phyloP scores from a whole-genome alignment of 2,329 filamentous ascomycete genomes.

The Mariannaea elegans region DNA sequence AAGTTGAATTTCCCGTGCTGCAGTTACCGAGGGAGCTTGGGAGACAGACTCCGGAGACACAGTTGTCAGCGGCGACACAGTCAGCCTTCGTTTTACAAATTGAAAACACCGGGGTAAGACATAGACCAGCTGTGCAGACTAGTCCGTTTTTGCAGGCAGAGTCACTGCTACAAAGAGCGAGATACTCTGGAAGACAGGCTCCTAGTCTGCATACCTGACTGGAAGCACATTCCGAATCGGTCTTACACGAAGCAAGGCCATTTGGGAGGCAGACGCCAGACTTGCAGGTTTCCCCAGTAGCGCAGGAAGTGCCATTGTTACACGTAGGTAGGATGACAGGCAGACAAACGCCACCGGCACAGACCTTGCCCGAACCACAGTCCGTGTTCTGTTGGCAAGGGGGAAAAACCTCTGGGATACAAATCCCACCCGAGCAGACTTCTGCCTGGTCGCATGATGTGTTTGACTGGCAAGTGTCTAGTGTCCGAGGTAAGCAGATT shows the following conservation, averaged over 20 bases:
- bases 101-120: constrained; percentile 2
- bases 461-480: constrained; percentile 1
- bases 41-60: constrained; percentile 12
- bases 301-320: not conserved
- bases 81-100: constrained; percentile 1
- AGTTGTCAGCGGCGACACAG: constrained; percentile 9
- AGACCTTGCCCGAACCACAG: constrained; percentile 5
- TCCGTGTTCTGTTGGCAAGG: constrained; percentile 1
- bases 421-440: constrained; percentile 11
- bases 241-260: not conserved
- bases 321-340: constrained; percentile 2
- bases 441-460: constrained; percentile 5
- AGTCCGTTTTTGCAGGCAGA: not conserved
- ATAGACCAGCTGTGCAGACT: constrained; percentile 8
- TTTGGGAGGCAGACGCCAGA: constrained; percentile 14
- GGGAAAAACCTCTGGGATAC: constrained; percentile 15
- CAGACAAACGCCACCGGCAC: constrained; percentile 13
- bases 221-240: constrained; percentile 14
- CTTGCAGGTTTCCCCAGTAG: not conserved
- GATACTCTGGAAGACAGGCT: constrained; percentile 1
- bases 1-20: not conserved
- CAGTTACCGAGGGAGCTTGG: not conserved
- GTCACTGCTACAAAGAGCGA: not conserved
- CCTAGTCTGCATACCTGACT: constrained; percentile 11
- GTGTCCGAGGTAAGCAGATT: constrained; percentile 2